phyloP scores from a whole-genome alignment of 371 early-diverging fungal species.

The Rhizopus stolonifer region DNA sequence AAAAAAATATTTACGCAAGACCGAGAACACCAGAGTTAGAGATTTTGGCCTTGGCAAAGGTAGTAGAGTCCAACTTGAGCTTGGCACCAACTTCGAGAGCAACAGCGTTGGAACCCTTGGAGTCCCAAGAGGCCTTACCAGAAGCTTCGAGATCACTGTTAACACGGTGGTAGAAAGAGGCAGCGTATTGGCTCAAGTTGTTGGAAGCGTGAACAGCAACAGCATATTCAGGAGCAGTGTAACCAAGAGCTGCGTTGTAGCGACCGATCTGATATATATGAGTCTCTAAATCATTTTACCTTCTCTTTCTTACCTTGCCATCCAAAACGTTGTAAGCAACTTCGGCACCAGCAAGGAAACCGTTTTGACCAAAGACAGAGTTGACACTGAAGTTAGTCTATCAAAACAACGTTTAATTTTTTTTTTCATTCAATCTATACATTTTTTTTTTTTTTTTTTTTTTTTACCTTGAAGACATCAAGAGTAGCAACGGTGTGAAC shows the following conservation, averaged over 20 bases:
- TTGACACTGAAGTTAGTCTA: slow-evolving; percentile 52
- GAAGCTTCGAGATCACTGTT: slow-evolving; percentile 89
- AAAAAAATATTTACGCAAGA: slow-evolving; percentile 54
- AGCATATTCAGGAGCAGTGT: slow-evolving; percentile 83
- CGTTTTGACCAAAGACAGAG: slow-evolving; percentile 70
- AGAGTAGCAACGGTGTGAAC: slow-evolving; percentile 48
- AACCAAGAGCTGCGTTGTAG: slow-evolving; percentile 86
- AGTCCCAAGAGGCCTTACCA: slow-evolving; percentile 91
- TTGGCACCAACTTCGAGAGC: slow-evolving; percentile 95
- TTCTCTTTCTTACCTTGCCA: slow-evolving; percentile 56
- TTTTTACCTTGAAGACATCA: slow-evolving; percentile 48
- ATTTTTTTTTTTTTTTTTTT: background rate
- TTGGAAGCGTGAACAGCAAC: slow-evolving; percentile 82
- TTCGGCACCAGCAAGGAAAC: slow-evolving; percentile 90
- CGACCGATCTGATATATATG: slow-evolving; percentile 57
- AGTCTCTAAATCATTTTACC: background rate
- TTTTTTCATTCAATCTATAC: background rate
- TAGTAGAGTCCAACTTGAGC: slow-evolving; percentile 83
- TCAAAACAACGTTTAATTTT: background rate
- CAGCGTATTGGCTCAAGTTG: slow-evolving; percentile 74
- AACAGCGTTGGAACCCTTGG: slow-evolving; percentile 71
- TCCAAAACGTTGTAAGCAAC: slow-evolving; percentile 88
- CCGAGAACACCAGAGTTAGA: slow-evolving; percentile 93
- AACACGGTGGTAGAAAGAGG: slow-evolving; percentile 96
- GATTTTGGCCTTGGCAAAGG: slow-evolving; percentile 96